phyloP scores from a whole-genome alignment of 73 alveolate species.

The Tetrahymena elliotti region DNA sequence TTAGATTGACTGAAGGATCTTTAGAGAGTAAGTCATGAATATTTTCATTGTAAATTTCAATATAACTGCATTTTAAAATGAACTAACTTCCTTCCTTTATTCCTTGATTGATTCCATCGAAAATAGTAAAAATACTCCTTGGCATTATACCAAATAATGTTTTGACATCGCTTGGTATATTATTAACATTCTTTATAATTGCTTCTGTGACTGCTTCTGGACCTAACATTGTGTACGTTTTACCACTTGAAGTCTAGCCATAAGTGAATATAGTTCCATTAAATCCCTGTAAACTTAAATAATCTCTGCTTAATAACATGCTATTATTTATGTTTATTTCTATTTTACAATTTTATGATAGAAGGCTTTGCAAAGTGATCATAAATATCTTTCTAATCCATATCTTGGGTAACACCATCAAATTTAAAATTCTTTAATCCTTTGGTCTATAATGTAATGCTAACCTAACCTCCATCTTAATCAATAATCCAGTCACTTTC shows the following conservation, averaged over 20 bases:
- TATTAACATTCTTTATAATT: background rate
- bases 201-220: slow-evolving; percentile 29
- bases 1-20: background rate
- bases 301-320: background rate
- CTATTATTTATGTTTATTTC: too few species aligned
- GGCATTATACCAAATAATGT: slow-evolving; percentile 26
- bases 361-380: background rate
- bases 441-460: background rate
- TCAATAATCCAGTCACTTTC: background rate
- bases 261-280: slow-evolving; percentile 84
- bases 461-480: background rate
- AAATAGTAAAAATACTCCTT: slow-evolving; percentile 9
- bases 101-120: background rate
- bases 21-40: slow-evolving; percentile 15
- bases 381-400: background rate
- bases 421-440: background rate
- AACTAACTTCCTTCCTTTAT: background rate
- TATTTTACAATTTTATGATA: background rate
- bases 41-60: slow-evolving; percentile 33
- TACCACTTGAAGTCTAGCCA: slow-evolving; percentile 90
- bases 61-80: slow-evolving; percentile 14
- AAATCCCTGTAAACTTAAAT: slow-evolving; percentile 56
- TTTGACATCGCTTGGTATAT: background rate
- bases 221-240: slow-evolving; percentile 89
- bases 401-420: background rate